Base-by-base conservation (phyloP, 108 stramenopile species). In the Discostella stelligeroides region DNA sequence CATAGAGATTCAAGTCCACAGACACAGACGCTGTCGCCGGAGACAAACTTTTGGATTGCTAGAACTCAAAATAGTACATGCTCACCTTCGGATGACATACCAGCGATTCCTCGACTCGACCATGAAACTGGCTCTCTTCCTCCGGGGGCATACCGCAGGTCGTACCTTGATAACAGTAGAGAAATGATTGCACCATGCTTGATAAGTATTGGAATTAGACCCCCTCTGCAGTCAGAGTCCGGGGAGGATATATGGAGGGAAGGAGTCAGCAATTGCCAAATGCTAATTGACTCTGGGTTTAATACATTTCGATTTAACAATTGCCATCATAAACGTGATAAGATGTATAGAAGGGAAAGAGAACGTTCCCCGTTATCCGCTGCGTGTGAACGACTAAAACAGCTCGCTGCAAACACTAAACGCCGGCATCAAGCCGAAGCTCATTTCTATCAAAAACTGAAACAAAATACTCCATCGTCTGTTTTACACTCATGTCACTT, bases 201-300 rank as follows among this genome's bases (percentile, higher is more conserved):
- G 17, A 60, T 74, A 14, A 66, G 24, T 24, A 45, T 70, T 13
- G 60, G 66, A 37, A 63, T 75, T 12, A 45, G 39, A 17, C 61
- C 78, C 21, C 73, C 55, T 15, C 15, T 14, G 28, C 37, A 56
- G 15, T 7, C 25, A 46, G 29, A 70, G 39, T 24, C 34, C 4
- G 73, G 68, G 45, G 18, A 62, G 2, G 73, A 60, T 30, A 38
- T 79, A 23, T 79, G 73, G 78, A 45, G 29, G 43, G 73, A 47
- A 53, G 78, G 67, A 18, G 62, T 63, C 9, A 70, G 50, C 17
- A 65, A 75, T 40, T 45, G 28, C 50, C 91, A 92, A 58, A 57
- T 72, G 18, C 70, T 77, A 47, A 72, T 92, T 40, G 91, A 92
- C 60, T 72, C 83, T n/a, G 91, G 91, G 10, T 85, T 92, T 51